Evolutionary conservation across 768 basidiomycete species (phyloP).

Genomic region (Suillus subaureus): DNA sequence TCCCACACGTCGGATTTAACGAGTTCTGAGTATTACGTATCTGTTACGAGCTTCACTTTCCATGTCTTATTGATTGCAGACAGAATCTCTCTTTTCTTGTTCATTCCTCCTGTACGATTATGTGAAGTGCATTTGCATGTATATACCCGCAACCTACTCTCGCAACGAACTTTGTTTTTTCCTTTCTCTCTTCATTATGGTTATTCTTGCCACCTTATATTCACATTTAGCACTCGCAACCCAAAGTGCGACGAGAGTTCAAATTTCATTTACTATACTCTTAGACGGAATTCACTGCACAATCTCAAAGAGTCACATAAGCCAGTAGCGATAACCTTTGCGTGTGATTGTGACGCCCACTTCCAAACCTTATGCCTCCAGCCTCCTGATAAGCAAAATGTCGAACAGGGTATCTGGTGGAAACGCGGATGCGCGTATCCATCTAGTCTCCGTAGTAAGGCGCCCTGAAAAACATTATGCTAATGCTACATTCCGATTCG

Average conservation of each 20-base stretch:
- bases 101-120: not conserved
- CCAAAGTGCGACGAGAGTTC: not conserved
- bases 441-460: constrained; percentile 30
- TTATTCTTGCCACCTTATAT: not conserved
- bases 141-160: constrained; percentile 2
- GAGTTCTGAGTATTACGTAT: constrained; percentile 3
- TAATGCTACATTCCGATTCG: not conserved
- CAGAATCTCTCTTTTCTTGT: not conserved
- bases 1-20: constrained; percentile 30
- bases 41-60: constrained; percentile 1
- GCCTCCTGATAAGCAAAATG: constrained; percentile 29
- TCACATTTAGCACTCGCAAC: no score
- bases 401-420: constrained; percentile 27
- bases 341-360: not conserved
- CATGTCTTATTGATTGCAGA: constrained; percentile 1
- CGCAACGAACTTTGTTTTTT: not conserved
- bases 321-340: not conserved
- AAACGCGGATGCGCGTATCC: constrained; percentile 33
- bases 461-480: constrained; percentile 15
- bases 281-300: no score
- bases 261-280: not conserved
- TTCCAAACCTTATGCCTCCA: constrained; percentile 16
- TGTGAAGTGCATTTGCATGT: not conserved
- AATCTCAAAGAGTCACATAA: not conserved
- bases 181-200: not conserved